These are phyloP conservation scores for Xerocomellus dryophilus DNA, from an alignment of 768 basidiomycete genomes.

Conservation along the genomic window DNA sequence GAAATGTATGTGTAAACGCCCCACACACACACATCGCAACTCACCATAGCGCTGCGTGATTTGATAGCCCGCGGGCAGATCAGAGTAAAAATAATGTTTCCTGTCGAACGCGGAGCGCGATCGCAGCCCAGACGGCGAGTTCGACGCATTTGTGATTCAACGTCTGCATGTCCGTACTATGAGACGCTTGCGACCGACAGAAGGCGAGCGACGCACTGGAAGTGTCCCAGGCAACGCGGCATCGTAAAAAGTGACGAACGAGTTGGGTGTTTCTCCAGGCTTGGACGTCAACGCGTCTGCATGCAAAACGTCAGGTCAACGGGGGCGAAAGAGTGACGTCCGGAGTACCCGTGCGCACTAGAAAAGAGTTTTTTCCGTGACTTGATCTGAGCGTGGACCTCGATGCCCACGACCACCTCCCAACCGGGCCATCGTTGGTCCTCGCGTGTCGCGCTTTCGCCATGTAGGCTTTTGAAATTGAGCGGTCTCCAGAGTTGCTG, in stretches of 20 bases:
- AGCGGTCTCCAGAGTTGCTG: conserved; percentile 15
- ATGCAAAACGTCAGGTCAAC: background rate
- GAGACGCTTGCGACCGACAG: background rate
- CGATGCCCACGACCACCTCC: conserved; percentile 89
- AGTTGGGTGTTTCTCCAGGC: conserved; percentile 60
- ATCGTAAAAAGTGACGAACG: conserved; percentile 72
- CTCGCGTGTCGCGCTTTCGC: conserved; percentile 3
- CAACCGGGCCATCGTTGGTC: conserved; percentile 74
- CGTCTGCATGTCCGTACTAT: conserved; percentile 6
- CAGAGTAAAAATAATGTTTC: conserved; percentile 98
- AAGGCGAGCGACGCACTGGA: conserved; percentile 54
- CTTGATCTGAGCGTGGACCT: conserved; percentile 93
- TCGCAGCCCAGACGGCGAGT: conserved; percentile 74
- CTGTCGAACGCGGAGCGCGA: conserved; percentile 91
- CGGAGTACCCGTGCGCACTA: no score
- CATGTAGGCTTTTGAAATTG: background rate
- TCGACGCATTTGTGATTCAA: conserved; percentile 71
- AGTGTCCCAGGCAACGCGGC: conserved; percentile 92
- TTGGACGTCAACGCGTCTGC: conserved; percentile 44
- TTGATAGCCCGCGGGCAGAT: conserved; percentile 92
- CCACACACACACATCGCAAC: conserved; percentile 38
- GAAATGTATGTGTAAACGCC: background rate
- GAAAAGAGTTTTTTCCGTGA: conserved; percentile 85
- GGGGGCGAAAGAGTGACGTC: no score
- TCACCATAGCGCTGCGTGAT: conserved; percentile 94